phyloP scores from a whole-genome alignment of 2,329 filamentous ascomycete genomes.

The Neofusicoccum umdonicola region DNA sequence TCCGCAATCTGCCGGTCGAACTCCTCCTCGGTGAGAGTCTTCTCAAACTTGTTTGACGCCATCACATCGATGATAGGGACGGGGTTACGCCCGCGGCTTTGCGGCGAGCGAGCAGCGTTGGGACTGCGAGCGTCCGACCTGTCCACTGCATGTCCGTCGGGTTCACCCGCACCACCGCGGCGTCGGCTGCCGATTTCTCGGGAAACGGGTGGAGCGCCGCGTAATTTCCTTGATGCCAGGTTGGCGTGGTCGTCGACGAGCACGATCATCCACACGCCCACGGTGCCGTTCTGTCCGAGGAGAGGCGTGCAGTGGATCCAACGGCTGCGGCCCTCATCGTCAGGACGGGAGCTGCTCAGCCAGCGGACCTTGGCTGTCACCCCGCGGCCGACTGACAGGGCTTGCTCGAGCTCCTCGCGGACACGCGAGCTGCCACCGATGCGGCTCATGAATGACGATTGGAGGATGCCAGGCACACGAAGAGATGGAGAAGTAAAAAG shows the following conservation, averaged over 20 bases:
- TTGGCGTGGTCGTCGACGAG: conserved; percentile 62
- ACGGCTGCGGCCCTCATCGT: conserved; percentile 59
- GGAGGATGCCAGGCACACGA: conserved; percentile 49
- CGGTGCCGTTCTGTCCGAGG: conserved; percentile 62
- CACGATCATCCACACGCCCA: conserved; percentile 78
- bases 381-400: conserved; percentile 65
- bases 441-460: conserved; percentile 48
- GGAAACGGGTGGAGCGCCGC: conserved; percentile 10
- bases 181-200: not conserved
- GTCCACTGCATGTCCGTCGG: not conserved
- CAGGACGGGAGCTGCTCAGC: conserved; percentile 47
- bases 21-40: not conserved
- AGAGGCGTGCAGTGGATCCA: conserved; percentile 80
- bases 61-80: not conserved
- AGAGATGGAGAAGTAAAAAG: conserved; percentile 51
- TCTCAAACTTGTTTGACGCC: not conserved
- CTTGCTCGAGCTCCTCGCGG: conserved; percentile 54
- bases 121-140: not conserved
- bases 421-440: conserved; percentile 53
- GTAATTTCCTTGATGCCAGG: not conserved
- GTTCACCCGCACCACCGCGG: not conserved
- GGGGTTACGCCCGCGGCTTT: not conserved
- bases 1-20: not conserved
- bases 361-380: conserved; percentile 74
- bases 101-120: not conserved